phyloP scores from a whole-genome alignment of 805 yeast genomes.

The Wickerhamiella alocasiicola region DNA sequence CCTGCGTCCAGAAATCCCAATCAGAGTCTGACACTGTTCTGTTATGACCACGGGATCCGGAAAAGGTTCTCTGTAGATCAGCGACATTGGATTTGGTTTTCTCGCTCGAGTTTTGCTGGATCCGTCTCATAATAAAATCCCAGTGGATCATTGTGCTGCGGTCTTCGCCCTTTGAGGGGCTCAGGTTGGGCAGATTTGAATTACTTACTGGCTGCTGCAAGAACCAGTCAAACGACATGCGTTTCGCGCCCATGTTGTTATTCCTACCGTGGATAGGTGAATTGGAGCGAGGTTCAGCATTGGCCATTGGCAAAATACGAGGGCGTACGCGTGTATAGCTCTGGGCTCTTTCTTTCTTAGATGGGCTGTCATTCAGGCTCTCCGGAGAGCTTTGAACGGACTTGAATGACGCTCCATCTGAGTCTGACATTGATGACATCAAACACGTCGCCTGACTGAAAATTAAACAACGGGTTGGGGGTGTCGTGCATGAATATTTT shows the following conservation, averaged over 20 bases:
- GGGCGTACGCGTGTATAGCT: slow-evolving; percentile 7
- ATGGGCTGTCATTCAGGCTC: neutral
- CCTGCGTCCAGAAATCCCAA: slow-evolving; percentile 69
- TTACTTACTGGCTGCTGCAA: slow-evolving; percentile 6
- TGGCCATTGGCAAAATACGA: slow-evolving; percentile 9
- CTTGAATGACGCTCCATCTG: neutral
- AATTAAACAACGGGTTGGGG: too few species aligned
- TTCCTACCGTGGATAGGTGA: neutral
- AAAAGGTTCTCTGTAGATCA: slow-evolving; percentile 28
- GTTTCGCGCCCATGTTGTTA: slow-evolving; percentile 9
- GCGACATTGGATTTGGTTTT: slow-evolving; percentile 37
- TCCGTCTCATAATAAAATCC: slow-evolving; percentile 19
- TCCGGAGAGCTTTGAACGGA: neutral
- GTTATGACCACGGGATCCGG: slow-evolving; percentile 14
- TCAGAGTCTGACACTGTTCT: slow-evolving; percentile 17
- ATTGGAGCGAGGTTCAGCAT: neutral
- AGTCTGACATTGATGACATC: neutral
- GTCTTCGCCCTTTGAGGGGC: slow-evolving; percentile 7
- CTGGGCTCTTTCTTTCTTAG: slow-evolving; percentile 2
- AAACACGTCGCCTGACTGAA: too few species aligned
- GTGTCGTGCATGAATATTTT: too few species aligned
- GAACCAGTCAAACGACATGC: slow-evolving; percentile 12
- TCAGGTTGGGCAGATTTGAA: neutral
- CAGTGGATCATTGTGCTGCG: slow-evolving; percentile 9
- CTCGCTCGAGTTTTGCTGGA: slow-evolving; percentile 17